phyloP scores from a whole-genome alignment of 371 early-diverging fungal species.

The Mortierella sp. region DNA sequence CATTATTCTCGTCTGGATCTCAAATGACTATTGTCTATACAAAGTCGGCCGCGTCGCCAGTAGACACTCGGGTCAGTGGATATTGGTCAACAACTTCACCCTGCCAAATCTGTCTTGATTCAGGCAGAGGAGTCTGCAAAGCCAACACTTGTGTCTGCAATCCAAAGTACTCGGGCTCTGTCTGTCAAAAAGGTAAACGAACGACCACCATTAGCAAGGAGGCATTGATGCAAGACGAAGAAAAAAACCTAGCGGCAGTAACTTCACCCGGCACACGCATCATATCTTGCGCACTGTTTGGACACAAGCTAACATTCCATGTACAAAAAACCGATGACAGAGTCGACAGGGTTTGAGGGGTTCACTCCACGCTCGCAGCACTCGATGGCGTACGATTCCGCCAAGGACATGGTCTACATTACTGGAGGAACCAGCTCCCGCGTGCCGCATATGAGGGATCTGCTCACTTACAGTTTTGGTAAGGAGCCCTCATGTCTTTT shows the following conservation, averaged over 20 bases:
- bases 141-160: slow-evolving; percentile 28
- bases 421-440: slow-evolving; percentile 40
- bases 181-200: slow-evolving; percentile 46
- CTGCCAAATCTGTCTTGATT: slow-evolving; percentile 30
- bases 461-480: slow-evolving; percentile 45
- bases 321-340: slow-evolving; percentile 1
- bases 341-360: slow-evolving; percentile 29
- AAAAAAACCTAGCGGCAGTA: background rate
- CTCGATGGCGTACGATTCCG: slow-evolving; percentile 48
- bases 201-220: no score
- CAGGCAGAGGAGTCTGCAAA: slow-evolving; percentile 38
- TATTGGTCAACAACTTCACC: slow-evolving; percentile 16
- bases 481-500: background rate
- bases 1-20: slow-evolving; percentile 35
- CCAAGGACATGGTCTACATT: slow-evolving; percentile 49
- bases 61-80: slow-evolving; percentile 31
- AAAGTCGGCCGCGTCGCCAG: slow-evolving; percentile 23
- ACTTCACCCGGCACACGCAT: background rate
- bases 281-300: background rate
- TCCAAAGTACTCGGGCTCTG: slow-evolving; percentile 29
- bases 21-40: slow-evolving; percentile 42
- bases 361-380: slow-evolving; percentile 53
- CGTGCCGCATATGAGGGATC: slow-evolving; percentile 7
- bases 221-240: no score
- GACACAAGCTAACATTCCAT: background rate